A percentile compares a stretch with the other conserved stretches of the same genome.
Evolutionary conservation across 495 filamentous ascomycete species (phyloP).

Genomic region (Xylaria longipes): DNA sequence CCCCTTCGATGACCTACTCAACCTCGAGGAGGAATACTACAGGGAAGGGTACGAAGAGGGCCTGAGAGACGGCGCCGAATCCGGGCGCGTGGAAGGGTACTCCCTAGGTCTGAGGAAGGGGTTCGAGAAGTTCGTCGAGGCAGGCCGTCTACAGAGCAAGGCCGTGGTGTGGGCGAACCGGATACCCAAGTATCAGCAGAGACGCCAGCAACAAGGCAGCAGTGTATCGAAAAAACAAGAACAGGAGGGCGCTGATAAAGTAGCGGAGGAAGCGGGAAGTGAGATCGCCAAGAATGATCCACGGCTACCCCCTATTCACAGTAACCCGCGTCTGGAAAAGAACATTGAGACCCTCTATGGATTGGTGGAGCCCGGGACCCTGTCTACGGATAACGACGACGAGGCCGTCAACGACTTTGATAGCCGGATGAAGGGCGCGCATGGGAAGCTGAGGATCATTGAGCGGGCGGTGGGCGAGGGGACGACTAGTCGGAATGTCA

Average conservation of each 20-base stretch:
- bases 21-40: conserved; percentile 86
- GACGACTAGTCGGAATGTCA: not conserved
- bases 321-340: conserved; percentile 70
- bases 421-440: conserved; percentile 78
- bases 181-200: conserved; percentile 33
- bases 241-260: not conserved
- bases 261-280: not conserved
- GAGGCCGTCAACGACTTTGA: conserved; percentile 86
- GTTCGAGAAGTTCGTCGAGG: conserved; percentile 84
- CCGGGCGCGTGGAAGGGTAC: conserved; percentile 86
- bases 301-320: conserved; percentile 55
- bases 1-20: conserved; percentile 74
- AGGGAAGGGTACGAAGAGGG: conserved; percentile 81
- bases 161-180: conserved; percentile 76
- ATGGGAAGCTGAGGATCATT: conserved; percentile 81
- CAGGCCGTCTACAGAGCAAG: conserved; percentile 82
- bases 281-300: conserved; percentile 3
- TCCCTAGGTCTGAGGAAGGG: conserved; percentile 91
- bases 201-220: conserved; percentile 27
- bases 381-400: conserved; percentile 80
- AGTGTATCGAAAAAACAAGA: conserved; percentile 12
- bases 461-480: conserved; percentile 72
- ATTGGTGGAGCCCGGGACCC: conserved; percentile 77
- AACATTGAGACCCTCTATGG: conserved; percentile 75
- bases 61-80: conserved; percentile 73